Percentiles rank a stretch among this genome's conserved stretches.
Evolutionary conservation across 805 yeast genomes (phyloP).

Genomic region (Candida sithepensis): DNA sequence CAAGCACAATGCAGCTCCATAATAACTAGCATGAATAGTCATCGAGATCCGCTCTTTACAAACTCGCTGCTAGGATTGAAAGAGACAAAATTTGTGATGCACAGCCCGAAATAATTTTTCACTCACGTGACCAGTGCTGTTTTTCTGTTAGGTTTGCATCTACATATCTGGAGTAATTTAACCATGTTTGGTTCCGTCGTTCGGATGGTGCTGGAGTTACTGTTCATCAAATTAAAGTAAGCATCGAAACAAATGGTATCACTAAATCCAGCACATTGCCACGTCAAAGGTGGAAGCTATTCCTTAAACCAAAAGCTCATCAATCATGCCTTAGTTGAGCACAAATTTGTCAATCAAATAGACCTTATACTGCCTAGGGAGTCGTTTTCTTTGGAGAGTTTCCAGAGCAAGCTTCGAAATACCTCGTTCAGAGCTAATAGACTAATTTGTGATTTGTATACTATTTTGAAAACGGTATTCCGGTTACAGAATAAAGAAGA

Average conservation of each 20-base stretch:
- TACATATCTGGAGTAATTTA: too few species aligned
- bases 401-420: background rate
- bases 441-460: constrained; percentile 7
- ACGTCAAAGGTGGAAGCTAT: constrained; percentile 12
- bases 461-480: constrained; percentile 7
- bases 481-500: background rate
- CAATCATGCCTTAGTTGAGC: constrained; percentile 12
- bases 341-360: constrained; percentile 27
- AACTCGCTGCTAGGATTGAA: background rate
- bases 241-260: background rate
- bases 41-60: background rate
- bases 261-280: constrained; percentile 18
- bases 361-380: constrained; percentile 16
- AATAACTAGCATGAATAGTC: background rate
- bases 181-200: too few species aligned
- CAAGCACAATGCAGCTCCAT: too few species aligned
- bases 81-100: too few species aligned
- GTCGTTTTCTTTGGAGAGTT: background rate
- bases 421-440: constrained; percentile 1
- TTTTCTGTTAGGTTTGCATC: too few species aligned
- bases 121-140: too few species aligned
- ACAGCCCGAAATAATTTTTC: too few species aligned
- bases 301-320: background rate
- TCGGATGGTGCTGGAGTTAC: too few species aligned
- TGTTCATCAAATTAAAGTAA: background rate